Evolutionary conservation across 78 protist species (phyloP), one percentile per base, ranked within the genome.

Genomic region (Dictyostelium discoideum): DNA sequence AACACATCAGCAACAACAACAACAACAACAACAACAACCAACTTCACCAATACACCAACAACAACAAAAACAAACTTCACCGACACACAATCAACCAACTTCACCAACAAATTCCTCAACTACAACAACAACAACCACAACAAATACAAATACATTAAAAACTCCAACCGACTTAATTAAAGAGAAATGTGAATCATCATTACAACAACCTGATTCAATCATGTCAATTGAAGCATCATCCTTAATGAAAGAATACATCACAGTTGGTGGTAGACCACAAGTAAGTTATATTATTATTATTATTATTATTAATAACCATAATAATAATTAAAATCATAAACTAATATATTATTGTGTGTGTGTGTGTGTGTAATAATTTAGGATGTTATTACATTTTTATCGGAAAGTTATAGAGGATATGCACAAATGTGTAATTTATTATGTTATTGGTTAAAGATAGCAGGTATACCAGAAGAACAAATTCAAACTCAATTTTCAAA

Each of bases 401-500:
- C 87, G 18, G 96, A 92, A 20, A 92, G 80, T 48, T 92, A 92
- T 69, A 79, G 82, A 72, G 96, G 96, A 44, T 92, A 92, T 74
- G 96, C 96, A 44, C 93, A 85, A 60, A 92, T 92, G 96, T 85
- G 93, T 81, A 92, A 92, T 81, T 16, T 92, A 46, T 5, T 92
- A 2, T 82, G 96, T 48, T 22, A 84, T 74, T 92, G 96, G 96
- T 46, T 84, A 54, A 50, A 54, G 4, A n/a, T 72, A 5, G 37
- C 92, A 14, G 92, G 92, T 44, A n/a, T 84, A 76, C 39, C 82
- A 18, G 85, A 84, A 14, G 79, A 78, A 20, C 76, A 84, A 37
- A 37, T 84, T 8, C 46, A 50, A 22, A 32, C 46, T 37, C 44
- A 50, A 63, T 65, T 92, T 73, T 78, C 86, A 84, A 74, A 40